A percentile compares a stretch with the other conserved stretches of the same genome.
Evolutionary conservation across 805 yeast species (phyloP).

Genomic region (Zygoascus ofunaensis): DNA sequence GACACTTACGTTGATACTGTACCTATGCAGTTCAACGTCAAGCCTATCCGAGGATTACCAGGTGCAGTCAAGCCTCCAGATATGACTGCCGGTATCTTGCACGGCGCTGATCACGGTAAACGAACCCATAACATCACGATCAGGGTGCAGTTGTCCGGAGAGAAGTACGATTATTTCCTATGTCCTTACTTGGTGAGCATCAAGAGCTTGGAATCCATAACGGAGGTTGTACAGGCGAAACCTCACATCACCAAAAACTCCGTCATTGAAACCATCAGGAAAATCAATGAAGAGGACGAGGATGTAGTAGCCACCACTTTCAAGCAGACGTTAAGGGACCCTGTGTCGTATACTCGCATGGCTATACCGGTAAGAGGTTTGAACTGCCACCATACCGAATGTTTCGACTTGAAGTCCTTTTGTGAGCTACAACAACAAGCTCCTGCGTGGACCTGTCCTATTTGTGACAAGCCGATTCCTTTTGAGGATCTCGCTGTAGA

Average conservation of each 20-base stretch:
- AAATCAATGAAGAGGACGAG: constrained; percentile 47
- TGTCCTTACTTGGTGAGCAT: constrained; percentile 52
- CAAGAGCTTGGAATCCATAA: constrained; percentile 34
- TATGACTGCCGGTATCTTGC: constrained; percentile 42
- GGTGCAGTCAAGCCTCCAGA: constrained; percentile 83
- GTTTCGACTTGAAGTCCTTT: constrained; percentile 76
- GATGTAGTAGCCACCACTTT: constrained; percentile 62
- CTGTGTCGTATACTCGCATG: constrained; percentile 65
- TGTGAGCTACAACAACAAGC: constrained; percentile 67
- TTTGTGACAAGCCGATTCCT: constrained; percentile 50
- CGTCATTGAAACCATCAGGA: constrained; percentile 42
- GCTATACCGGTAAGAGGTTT: constrained; percentile 60
- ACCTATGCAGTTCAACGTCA: constrained; percentile 44
- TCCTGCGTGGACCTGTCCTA: constrained; percentile 84
- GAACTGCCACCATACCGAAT: constrained; percentile 71
- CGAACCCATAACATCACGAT: constrained; percentile 5
- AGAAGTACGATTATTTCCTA: constrained; percentile 25
- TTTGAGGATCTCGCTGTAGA: constrained; percentile 59
- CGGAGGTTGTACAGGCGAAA: constrained; percentile 34
- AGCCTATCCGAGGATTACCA: constrained; percentile 65
- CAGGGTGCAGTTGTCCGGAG: not conserved
- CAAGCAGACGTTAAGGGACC: constrained; percentile 64
- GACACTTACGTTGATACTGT: constrained; percentile 55
- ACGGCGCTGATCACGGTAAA: constrained; percentile 4
- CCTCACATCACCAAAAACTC: constrained; percentile 46